Evolutionary conservation across 306 rosid genomes (phyloP), one percentile per base, ranked within the genome.

Genomic region (Cicer judaicum): DNA sequence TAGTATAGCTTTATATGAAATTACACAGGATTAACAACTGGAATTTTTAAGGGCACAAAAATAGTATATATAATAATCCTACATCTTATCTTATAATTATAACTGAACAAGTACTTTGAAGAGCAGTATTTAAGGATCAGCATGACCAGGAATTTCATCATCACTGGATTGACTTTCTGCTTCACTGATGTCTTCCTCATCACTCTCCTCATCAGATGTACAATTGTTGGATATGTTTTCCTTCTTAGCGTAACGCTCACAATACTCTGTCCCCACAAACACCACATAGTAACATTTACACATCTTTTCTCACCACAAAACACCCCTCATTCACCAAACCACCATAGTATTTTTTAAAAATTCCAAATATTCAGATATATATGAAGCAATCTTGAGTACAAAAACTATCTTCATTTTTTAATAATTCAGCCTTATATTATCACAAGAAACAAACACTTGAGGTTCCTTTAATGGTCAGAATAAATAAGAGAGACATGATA

Each of bases 171-270:
- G 89, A 12, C 92, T 82, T 74, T 82, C 93, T 55, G 86, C 95
- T 16, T 90, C 90, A 64, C 91, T 90, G 56, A 88, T 90, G 76
- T 88, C 92, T 42, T 90, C 98, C 12, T 88, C 90, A 46, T 57
- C 93, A 56, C 92, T 88, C 10, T 90, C 97, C 53, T 87, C 97
- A 52, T 89, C 99, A 9, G 88, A 82, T 13, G 83, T 75, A 43
- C 92, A 53, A 40, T 91, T 62, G 72, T 90, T 90, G 15, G 72
- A 54, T 53, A 85, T 83, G 57, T 86, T 84, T 77, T 90, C 99
- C 87, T 85, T 87, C 83, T 87, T 95, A 8, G 99, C 99, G 72
- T 92, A 95, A 56, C 86, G 80, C 84, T 95, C 98, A 55, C 98
- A 95, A 76, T 95, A 95, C 83, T 95, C 99, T 95, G 91, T 59